phyloP scores from a whole-genome alignment of 1,139 yeast genomes.

The Zygosaccharomyces sapae region DNA sequence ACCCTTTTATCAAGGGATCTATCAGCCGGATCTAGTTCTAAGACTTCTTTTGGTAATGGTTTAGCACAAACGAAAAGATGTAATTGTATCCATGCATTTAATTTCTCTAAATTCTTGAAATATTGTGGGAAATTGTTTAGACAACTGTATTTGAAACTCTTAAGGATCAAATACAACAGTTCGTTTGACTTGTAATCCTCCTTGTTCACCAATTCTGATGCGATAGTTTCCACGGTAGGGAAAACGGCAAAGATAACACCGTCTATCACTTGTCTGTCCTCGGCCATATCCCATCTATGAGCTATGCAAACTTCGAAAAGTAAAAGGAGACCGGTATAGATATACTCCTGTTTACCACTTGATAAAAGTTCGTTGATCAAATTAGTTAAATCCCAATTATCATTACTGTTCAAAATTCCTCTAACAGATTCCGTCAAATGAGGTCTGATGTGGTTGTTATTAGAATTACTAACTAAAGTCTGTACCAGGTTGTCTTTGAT shows the following conservation, averaged over 20 bases:
- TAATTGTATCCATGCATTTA: constrained; percentile 62
- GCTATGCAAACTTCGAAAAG: constrained; percentile 53
- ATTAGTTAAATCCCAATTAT: constrained; percentile 36
- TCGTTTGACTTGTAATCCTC: constrained; percentile 46
- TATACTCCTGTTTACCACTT: constrained; percentile 48
- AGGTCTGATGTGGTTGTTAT: constrained; percentile 44
- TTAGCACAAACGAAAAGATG: constrained; percentile 56
- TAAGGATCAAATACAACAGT: constrained; percentile 56
- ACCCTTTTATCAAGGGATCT: constrained; percentile 49
- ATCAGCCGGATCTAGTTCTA: constrained; percentile 51
- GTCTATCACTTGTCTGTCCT: constrained; percentile 45
- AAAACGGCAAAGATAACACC: constrained; percentile 47
- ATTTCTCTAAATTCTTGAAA: constrained; percentile 42
- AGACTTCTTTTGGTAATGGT: constrained; percentile 53
- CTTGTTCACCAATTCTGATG: constrained; percentile 42
- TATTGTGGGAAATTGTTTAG: constrained; percentile 55
- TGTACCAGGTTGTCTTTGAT: constrained; percentile 53
- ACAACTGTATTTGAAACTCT: constrained; percentile 62
- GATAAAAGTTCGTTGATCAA: constrained; percentile 41
- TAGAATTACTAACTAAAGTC: constrained; percentile 41
- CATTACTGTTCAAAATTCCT: constrained; percentile 53
- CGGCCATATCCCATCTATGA: constrained; percentile 54
- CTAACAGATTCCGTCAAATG: constrained; percentile 70
- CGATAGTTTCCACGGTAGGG: constrained; percentile 53
- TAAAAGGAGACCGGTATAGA: constrained; percentile 55